Evolutionary conservation across 495 filamentous ascomycete genomes (phyloP).

Genomic region (Aspergillus mulundensis): DNA sequence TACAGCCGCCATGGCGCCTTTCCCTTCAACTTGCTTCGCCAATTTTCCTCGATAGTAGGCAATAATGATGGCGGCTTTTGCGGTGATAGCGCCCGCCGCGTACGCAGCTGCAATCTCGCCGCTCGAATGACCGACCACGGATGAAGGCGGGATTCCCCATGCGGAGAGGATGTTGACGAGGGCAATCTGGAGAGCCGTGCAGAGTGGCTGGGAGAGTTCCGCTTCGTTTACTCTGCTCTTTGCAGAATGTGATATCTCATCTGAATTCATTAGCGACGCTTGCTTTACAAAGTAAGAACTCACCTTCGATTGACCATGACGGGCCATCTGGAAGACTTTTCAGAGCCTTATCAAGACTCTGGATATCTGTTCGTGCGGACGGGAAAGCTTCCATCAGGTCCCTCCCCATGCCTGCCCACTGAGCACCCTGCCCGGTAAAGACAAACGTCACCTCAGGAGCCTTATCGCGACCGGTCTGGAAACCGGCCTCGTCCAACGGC

Average conservation of each 20-base stretch:
- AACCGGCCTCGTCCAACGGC: neutral
- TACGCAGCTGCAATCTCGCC: constrained; percentile 24
- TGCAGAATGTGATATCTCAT: neutral
- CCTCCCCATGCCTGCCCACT: constrained; percentile 22
- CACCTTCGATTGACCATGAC: constrained; percentile 1
- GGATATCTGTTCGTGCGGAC: neutral
- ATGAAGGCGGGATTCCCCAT: constrained; percentile 7
- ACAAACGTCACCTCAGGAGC: constrained; percentile 11
- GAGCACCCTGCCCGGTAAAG: constrained; percentile 24
- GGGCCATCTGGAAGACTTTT: neutral
- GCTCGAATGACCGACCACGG: constrained; percentile 20
- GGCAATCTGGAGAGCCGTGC: constrained; percentile 31
- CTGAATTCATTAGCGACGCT: neutral
- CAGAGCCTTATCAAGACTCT: neutral
- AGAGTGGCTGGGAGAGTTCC: constrained; percentile 23
- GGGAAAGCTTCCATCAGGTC: constrained; percentile 9
- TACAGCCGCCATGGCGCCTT: constrained; percentile 31
- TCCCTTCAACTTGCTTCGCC: constrained; percentile 9
- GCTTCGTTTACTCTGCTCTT: neutral
- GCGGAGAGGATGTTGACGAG: constrained; percentile 11
- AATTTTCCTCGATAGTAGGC: constrained; percentile 31
- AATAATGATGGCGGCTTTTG: constrained; percentile 19
- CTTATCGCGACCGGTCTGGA: neutral
- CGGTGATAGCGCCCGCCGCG: constrained; percentile 11
- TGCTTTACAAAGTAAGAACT: neutral